Conservation (phyloP, 2,329 filamentous ascomycete genomes). For the Ceratocystis papillata region DNA sequence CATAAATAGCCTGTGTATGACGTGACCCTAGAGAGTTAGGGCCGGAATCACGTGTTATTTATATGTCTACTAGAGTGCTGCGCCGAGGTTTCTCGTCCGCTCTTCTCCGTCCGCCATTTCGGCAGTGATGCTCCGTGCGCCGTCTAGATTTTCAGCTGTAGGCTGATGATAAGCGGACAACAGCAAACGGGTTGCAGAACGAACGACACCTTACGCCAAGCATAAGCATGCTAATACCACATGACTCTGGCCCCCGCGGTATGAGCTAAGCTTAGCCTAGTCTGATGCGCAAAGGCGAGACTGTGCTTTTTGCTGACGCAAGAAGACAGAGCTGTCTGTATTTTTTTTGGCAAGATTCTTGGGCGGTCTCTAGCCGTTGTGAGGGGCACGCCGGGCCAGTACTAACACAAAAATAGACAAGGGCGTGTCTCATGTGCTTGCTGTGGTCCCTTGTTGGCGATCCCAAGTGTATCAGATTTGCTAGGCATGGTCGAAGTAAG, state of each 20-base stretch:
- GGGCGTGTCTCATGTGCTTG: conserved; percentile 6
- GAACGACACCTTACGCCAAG: neutral
- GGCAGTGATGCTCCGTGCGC: too few species aligned
- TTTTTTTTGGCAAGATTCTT: neutral
- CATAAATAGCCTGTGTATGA: neutral
- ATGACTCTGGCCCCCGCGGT: neutral
- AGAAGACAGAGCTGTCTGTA: neutral
- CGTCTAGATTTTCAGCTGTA: too few species aligned
- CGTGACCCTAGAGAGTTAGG: neutral
- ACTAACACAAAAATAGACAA: neutral
- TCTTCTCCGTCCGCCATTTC: neutral
- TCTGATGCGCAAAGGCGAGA: neutral
- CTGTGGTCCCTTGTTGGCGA: neutral
- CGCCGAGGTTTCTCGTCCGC: neutral
- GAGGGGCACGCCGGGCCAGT: neutral
- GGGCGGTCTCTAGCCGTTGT: too few species aligned
- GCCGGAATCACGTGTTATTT: neutral
- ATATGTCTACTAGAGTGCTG: too few species aligned
- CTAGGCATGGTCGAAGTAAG: neutral
- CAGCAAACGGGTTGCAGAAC: neutral
- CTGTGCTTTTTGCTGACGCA: neutral
- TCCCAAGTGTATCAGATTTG: conserved; percentile 7
- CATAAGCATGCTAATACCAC: neutral
- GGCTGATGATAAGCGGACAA: too few species aligned
- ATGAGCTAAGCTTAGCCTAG: neutral